Conservation (phyloP, 331 rosid species). For the Stylosanthes scabra region DNA sequence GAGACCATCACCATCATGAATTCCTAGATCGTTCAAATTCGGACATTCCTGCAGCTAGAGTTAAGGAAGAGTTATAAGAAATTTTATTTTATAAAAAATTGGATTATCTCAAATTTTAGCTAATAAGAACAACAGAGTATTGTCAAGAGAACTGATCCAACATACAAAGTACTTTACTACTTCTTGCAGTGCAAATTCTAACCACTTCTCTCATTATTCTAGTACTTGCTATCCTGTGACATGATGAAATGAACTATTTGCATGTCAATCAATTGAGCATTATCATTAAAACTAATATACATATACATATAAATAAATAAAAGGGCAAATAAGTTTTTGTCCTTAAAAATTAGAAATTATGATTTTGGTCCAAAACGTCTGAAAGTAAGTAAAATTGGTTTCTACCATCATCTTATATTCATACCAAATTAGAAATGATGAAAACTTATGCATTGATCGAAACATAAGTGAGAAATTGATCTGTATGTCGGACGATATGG, state of each 20-base stretch:
- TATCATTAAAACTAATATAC: not conserved
- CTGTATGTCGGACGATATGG: too few species aligned
- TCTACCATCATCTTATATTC: too few species aligned
- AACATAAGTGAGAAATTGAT: too few species aligned
- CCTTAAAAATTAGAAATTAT: too few species aligned
- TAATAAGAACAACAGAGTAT: conserved; percentile 8
- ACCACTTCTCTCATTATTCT: conserved; percentile 22
- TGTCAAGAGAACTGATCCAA: conserved; percentile 5
- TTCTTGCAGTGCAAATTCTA: conserved; percentile 10
- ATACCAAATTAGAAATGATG: too few species aligned
- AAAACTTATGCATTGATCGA: too few species aligned
- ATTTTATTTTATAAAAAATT: not conserved
- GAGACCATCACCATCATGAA: conserved; percentile 55
- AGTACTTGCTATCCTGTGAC: conserved; percentile 32
- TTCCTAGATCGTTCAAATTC: conserved; percentile 52
- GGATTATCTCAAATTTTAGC: conserved; percentile 25
- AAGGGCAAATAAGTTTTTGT: too few species aligned
- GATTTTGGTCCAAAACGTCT: too few species aligned
- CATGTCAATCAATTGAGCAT: conserved; percentile 1
- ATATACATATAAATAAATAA: too few species aligned
- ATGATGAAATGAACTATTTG: not conserved
- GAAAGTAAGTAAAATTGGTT: too few species aligned
- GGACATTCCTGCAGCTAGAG: conserved; percentile 51
- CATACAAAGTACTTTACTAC: conserved; percentile 21
- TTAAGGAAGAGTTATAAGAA: not conserved